Percentiles rank a stretch among this genome's conserved stretches.
phyloP scores from a whole-genome alignment of 352 stramenopile genomes.

The Phytophthora kernoviae region DNA sequence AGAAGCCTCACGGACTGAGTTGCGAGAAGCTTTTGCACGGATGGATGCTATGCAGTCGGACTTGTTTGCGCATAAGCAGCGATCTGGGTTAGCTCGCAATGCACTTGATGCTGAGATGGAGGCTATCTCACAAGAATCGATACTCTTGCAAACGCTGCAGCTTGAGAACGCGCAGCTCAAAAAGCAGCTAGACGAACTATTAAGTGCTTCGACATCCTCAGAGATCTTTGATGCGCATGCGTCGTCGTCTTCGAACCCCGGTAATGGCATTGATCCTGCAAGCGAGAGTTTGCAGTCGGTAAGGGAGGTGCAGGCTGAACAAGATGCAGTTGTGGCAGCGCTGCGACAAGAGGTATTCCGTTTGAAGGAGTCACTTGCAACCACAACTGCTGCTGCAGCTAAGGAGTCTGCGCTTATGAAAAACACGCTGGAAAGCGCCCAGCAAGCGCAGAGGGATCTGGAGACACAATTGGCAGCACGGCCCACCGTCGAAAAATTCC shows the following conservation, averaged over 20 bases:
- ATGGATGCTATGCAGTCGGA: slow-evolving; percentile 93
- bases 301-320: slow-evolving; percentile 53
- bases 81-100: slow-evolving; percentile 58
- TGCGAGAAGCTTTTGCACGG: slow-evolving; percentile 71
- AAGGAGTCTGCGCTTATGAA: slow-evolving; percentile 42
- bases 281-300: slow-evolving; percentile 20
- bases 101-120: slow-evolving; percentile 87
- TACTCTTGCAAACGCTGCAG: slow-evolving; percentile 75
- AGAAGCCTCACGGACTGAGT: slow-evolving; percentile 54
- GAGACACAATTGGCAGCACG: slow-evolving; percentile 48
- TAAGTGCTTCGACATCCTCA: slow-evolving; percentile 35
- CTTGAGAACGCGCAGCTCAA: slow-evolving; percentile 87
- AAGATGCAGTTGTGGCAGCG: slow-evolving; percentile 52
- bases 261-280: slow-evolving; percentile 9
- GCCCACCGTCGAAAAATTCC: slow-evolving; percentile 86
- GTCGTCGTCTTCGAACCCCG: slow-evolving; percentile 6
- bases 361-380: slow-evolving; percentile 55
- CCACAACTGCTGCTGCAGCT: slow-evolving; percentile 20
- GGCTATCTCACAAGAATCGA: slow-evolving; percentile 84
- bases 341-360: slow-evolving; percentile 65
- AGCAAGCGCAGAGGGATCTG: slow-evolving; percentile 38
- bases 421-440: slow-evolving; percentile 33
- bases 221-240: slow-evolving; percentile 15
- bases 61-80: slow-evolving; percentile 89
- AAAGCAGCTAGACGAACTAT: slow-evolving; percentile 79